Conservation (phyloP, 495 filamentous ascomycete species). For the Cercophora scortea region DNA sequence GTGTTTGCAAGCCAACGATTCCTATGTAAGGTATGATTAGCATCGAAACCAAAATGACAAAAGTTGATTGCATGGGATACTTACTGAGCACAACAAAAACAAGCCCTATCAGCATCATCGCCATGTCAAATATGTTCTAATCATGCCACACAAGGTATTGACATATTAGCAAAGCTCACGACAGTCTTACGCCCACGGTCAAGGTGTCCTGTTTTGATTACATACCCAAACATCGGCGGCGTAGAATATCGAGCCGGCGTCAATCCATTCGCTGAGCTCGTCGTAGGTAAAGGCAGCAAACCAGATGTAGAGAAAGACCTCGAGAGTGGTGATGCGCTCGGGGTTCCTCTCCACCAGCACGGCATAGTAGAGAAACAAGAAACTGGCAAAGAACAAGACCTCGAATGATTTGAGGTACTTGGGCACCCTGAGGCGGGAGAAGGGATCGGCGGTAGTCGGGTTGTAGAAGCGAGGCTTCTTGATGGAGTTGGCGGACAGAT, state of each 20-base stretch:
- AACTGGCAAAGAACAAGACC: conserved; percentile 75
- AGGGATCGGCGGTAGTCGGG: conserved; percentile 66
- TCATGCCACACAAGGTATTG: neutral
- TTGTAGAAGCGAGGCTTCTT: conserved; percentile 84
- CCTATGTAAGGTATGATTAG: conserved; percentile 34
- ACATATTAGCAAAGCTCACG: neutral
- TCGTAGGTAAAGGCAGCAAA: conserved; percentile 85
- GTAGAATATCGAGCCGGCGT: conserved; percentile 80
- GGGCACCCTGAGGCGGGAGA: conserved; percentile 79
- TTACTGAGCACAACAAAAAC: conserved; percentile 64
- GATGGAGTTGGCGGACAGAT: conserved; percentile 60
- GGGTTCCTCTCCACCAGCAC: conserved; percentile 59
- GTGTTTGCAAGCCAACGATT: conserved; percentile 60
- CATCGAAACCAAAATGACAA: conserved; percentile 7
- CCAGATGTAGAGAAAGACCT: conserved; percentile 54
- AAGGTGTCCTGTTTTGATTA: neutral
- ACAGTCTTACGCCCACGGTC: too few relatives aligned
- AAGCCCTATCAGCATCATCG: conserved; percentile 75
- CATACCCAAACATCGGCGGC: conserved; percentile 71
- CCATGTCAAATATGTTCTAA: conserved; percentile 70
- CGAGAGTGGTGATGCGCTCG: conserved; percentile 38
- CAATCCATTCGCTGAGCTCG: conserved; percentile 72
- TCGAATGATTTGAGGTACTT: conserved; percentile 88
- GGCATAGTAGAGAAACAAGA: conserved; percentile 75
- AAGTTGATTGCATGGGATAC: conserved; percentile 17